phyloP scores from a whole-genome alignment of 208 protist species.

The Leishmania arabica region DNA sequence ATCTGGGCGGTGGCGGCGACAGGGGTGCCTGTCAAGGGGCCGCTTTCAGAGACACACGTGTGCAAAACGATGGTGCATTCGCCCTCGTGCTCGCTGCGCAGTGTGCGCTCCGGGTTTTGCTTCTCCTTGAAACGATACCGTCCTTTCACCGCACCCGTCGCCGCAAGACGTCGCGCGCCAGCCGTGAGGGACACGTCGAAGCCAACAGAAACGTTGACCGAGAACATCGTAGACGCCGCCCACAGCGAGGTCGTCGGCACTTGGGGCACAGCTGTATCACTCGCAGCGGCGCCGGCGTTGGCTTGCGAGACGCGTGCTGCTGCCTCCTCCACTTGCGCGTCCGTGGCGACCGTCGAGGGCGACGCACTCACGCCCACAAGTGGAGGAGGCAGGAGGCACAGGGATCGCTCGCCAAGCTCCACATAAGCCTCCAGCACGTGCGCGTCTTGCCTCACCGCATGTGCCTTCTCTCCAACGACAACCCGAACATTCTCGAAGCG shows the following conservation, averaged over 20 bases:
- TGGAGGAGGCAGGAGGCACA: constrained; percentile 25
- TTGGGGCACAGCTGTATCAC: too few species aligned
- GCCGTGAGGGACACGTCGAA: constrained; percentile 15
- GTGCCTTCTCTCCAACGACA: constrained; percentile 1
- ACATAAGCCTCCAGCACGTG: constrained; percentile 9
- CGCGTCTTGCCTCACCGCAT: neutral
- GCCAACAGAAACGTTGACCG: constrained; percentile 11
- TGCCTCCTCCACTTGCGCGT: neutral
- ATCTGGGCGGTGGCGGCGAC: constrained; percentile 2
- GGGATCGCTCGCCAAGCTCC: constrained; percentile 22
- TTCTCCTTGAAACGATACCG: constrained; percentile 18
- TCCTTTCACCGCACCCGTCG: constrained; percentile 8
- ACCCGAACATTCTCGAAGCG: constrained; percentile 26
- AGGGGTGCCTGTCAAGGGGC: constrained; percentile 15
- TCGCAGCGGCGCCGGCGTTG: neutral
- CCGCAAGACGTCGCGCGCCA: constrained; percentile 3
- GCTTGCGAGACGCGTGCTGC: neutral
- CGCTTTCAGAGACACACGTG: constrained; percentile 9
- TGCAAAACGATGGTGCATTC: constrained; percentile 16
- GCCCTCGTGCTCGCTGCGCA: constrained; percentile 23
- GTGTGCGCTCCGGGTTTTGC: neutral
- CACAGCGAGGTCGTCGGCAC: neutral
- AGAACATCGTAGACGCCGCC: neutral
- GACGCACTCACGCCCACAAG: neutral
- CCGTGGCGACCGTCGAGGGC: neutral